Evolutionary conservation across 108 stramenopile genomes (phyloP), one percentile per base, ranked within the genome.

Genomic region (Nitzschia inconspicua): DNA sequence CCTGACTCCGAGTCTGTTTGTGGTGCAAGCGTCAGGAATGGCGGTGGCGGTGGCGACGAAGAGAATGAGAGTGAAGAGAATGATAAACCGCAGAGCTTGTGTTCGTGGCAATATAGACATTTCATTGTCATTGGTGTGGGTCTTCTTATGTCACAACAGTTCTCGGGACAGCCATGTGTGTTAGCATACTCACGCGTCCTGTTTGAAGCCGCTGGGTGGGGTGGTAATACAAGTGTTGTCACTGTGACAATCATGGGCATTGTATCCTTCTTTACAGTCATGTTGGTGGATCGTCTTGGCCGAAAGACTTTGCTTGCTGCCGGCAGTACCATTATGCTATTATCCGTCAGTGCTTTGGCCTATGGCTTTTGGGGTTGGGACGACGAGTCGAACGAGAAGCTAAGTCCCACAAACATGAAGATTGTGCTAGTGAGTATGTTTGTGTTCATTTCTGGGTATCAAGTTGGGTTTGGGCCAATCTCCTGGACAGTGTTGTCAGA

Each of bases 101-200:
- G 29, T 22, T 29, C 16, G 47, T 47, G 8, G 10, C 25, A 46
- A 35, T 82, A 65, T 47, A 66, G 75, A 29, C 61, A 46, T 11
- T 54, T 77, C 2, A 56, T 91, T 42, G 56, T 48, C 26, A 31
- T 60, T 70, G 18, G 84, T 47, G 32, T 88, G 39, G 79, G 78
- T 25, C 60, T 92, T 24, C 53, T 92, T 14, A 52, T 82, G 3
- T 52, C 84, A 1, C 89, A 91, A 56, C 86, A 91, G 72, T 40
- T 86, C 41, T 79, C 85, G 11, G 91, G 91, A 0, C 91, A 92
- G 51, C 91, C 91, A 4, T 72, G 76, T 34, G 77, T 92, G 16
- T 58, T 92, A 22, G 76, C 75, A 47, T 92, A 89, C 65, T 75
- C 81, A 25, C 61, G 77, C 28, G 68, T 77, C 14, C 67, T 92